phyloP scores from a whole-genome alignment of 2,329 filamentous ascomycete species.

The Ophiocordyceps camponoti-floridani region DNA sequence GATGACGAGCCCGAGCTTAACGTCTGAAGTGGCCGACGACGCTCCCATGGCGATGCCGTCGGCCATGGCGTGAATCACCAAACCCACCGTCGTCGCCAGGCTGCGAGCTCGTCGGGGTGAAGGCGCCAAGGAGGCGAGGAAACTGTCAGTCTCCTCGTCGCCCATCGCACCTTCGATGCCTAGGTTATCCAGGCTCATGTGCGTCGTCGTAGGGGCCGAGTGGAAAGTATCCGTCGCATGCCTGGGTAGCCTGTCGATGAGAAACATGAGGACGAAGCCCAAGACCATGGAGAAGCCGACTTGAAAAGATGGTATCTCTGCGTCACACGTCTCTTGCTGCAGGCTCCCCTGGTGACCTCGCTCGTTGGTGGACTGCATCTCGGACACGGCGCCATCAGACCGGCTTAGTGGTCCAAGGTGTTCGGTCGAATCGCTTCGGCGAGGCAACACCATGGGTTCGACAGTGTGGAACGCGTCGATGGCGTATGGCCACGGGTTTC shows the following conservation, averaged over 20 bases:
- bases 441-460: conserved; percentile 3
- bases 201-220: conserved; percentile 49
- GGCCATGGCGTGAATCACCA: conserved; percentile 91
- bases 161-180: conserved; percentile 30
- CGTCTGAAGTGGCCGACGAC: conserved; percentile 57
- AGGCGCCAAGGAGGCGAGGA: conserved; percentile 38
- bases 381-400: not conserved
- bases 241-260: conserved; percentile 72
- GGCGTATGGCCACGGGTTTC: conserved; percentile 13
- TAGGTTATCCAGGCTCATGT: conserved; percentile 78
- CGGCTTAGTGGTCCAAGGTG: not conserved
- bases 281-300: conserved; percentile 74
- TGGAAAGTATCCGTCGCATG: conserved; percentile 50
- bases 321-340: conserved; percentile 12
- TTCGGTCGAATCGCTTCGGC: not conserved
- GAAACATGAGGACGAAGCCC: conserved; percentile 92
- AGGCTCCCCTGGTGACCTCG: conserved; percentile 9
- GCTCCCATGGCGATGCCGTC: conserved; percentile 94
- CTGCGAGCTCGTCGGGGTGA: conserved; percentile 41
- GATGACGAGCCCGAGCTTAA: conserved; percentile 71
- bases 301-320: conserved; percentile 47
- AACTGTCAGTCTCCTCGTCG: conserved; percentile 39
- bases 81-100: conserved; percentile 71
- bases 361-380: conserved; percentile 1
- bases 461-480: conserved; percentile 9